Conservation (phyloP, 2,329 filamentous ascomycete species). For the Colletotrichum simmondsii region DNA sequence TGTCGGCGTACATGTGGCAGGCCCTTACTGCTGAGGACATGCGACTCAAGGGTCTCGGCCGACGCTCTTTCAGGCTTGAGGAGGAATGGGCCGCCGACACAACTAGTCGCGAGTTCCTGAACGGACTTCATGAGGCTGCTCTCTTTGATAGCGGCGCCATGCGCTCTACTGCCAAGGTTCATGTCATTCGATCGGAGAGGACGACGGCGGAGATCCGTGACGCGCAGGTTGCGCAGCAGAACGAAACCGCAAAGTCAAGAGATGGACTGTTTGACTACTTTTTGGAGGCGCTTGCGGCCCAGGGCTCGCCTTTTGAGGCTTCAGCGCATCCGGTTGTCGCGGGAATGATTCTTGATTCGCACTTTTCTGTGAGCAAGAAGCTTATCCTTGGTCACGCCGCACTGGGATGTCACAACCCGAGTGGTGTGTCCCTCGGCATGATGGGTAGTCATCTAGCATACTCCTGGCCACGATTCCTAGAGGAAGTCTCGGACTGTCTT, state of each 20-base stretch:
- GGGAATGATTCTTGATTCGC: slow-evolving; percentile 75
- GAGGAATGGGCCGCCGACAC: slow-evolving; percentile 79
- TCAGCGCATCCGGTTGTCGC: slow-evolving; percentile 71
- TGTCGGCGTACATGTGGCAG: slow-evolving; percentile 82
- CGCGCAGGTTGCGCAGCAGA: slow-evolving; percentile 73
- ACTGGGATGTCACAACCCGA: slow-evolving; percentile 62
- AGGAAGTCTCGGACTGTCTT: slow-evolving; percentile 69
- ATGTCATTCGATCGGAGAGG: slow-evolving; percentile 73
- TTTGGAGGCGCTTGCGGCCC: slow-evolving; percentile 56
- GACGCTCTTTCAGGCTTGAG: slow-evolving; percentile 78
- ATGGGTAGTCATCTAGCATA: slow-evolving; percentile 79
- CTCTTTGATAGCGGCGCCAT: slow-evolving; percentile 21
- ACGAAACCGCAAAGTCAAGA: slow-evolving; percentile 63
- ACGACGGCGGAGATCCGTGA: slow-evolving; percentile 75
- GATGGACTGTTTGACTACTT: slow-evolving; percentile 61
- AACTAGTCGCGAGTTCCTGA: slow-evolving; percentile 54
- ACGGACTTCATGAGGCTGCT: slow-evolving; percentile 8
- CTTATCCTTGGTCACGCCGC: slow-evolving; percentile 75
- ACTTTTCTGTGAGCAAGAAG: slow-evolving; percentile 69
- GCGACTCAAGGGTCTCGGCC: slow-evolving; percentile 74
- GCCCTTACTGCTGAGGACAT: slow-evolving; percentile 81
- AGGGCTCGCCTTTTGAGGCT: slow-evolving; percentile 44
- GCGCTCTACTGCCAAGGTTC: slow-evolving; percentile 67
- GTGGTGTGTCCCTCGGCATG: slow-evolving; percentile 73
- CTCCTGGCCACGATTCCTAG: slow-evolving; percentile 75